Evolutionary conservation across 179 eudicot species (phyloP).

Genomic region (Carnegiea gigantea): DNA sequence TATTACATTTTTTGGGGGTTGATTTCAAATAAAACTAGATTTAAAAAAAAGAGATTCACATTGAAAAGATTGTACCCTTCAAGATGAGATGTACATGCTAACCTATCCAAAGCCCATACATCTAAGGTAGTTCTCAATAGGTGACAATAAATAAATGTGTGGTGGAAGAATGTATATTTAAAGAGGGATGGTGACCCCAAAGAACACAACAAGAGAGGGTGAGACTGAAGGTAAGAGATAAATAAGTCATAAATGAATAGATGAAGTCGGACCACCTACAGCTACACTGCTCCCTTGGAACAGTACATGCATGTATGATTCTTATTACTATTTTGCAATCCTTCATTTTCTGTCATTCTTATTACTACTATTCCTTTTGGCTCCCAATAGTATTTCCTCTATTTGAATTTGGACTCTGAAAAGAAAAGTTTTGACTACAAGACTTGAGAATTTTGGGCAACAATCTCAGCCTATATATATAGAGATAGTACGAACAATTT

Average conservation of each 20-base stretch:
- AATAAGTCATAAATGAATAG: background rate
- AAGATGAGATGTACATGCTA: too few species aligned
- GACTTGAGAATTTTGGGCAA: conserved; percentile 18
- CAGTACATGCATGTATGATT: background rate
- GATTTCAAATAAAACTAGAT: too few species aligned
- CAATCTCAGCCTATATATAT: background rate
- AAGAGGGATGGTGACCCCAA: conserved; percentile 10
- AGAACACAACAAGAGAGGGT: background rate
- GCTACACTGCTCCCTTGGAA: conserved; percentile 22
- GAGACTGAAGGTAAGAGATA: background rate
- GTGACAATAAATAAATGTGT: conserved; percentile 4
- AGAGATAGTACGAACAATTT: too few species aligned
- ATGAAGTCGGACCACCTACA: conserved; percentile 27
- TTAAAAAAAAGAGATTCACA: too few species aligned
- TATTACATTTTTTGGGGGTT: too few species aligned
- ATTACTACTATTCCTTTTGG: background rate
- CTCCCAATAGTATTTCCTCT: too few species aligned
- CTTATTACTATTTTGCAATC: background rate
- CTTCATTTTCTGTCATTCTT: conserved; percentile 8
- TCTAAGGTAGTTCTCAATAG: background rate
- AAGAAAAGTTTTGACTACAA: conserved; percentile 16
- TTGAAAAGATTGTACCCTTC: too few species aligned
- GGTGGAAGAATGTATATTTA: conserved; percentile 17
- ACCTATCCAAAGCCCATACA: background rate
- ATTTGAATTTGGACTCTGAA: background rate